Evolutionary conservation across 164 flowering plant species (phyloP).

Genomic region (Kingdonia uniflora): DNA sequence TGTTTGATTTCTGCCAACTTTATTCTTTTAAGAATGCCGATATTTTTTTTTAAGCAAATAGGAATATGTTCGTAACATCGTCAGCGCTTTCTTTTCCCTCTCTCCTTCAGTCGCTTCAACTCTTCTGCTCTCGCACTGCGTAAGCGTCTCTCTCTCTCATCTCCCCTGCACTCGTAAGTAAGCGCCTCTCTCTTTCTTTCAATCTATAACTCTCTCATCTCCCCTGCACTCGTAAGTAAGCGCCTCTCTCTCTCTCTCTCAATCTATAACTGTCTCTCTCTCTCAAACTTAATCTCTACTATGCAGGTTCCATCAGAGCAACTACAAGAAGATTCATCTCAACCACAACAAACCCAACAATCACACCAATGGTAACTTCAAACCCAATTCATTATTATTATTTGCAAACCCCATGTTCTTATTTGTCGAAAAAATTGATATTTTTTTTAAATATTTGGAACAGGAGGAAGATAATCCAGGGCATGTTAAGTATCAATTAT

Average conservation of each 20-base stretch:
- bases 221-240: neutral
- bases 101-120: constrained; percentile 23
- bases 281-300: too few relatives aligned
- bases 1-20: too few relatives aligned
- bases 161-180: neutral
- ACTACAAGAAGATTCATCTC: constrained; percentile 28
- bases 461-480: constrained; percentile 48
- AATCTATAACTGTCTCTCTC: too few relatives aligned
- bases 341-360: too few relatives aligned
- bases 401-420: too few relatives aligned
- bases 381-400: constrained; percentile 1
- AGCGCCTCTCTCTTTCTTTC: neutral
- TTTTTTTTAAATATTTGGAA: neutral
- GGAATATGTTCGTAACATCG: too few relatives aligned
- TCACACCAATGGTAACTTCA: too few relatives aligned
- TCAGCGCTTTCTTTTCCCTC: neutral
- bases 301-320: constrained; percentile 27
- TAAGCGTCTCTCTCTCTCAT: constrained; percentile 4
- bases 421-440: neutral
- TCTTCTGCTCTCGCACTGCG: too few relatives aligned
- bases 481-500: constrained; percentile 49
- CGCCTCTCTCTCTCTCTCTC: neutral
- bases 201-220: too few relatives aligned
- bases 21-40: too few relatives aligned
- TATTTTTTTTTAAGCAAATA: too few relatives aligned